Evolutionary conservation across 352 stramenopile species (phyloP), one percentile per base, ranked within the genome.

Genomic region (Phytophthora litchii): DNA sequence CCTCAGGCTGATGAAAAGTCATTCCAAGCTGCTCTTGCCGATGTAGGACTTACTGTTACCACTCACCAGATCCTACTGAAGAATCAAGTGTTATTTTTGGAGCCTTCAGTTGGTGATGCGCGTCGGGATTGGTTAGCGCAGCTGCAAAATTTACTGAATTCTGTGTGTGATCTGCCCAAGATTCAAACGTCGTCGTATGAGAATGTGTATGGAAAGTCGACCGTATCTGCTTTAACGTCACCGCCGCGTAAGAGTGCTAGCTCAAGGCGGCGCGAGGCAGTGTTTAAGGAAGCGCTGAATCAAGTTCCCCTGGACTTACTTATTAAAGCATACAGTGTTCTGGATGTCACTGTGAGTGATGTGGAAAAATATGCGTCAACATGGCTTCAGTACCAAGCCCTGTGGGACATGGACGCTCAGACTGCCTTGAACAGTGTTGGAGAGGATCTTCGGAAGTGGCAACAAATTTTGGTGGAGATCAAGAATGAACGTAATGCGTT

Each of bases 361-460:
- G 84, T 98, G 23, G 80, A 95, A 42, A 70, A 78, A 4, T 99
- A 99, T 78, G 91, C 98, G 13, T 80, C 85, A 23, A 92, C 89
- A 29, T 99, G 98, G 98, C 71, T 99, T 25, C 94, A 98, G 52
- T 99, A 99, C 67, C 97, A 99, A 72, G 95, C 91, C 17, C 71
- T 99, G 31, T 99, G 98, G 98, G 96, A 99, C 71, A 97, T 99
- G 73, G 94, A 98, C 72, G 92, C 98, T 14, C 80, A 94, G 54
- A 90, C 95, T 45, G 94, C 99, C 10, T 89, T 97, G 38, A 88
- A 88, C 21, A 81, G 74, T 17, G 81, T 99, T 31, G 97, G 94
- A 17, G 88, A 95, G 31, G 95, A 99, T 67, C 78, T 99, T 32
- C 83, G 79, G 11, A 95, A 98, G 58, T 99, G 97, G 97, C 92